Evolutionary conservation across 78 protist genomes (phyloP), one percentile per base, ranked within the genome.

Genomic region (Chrysochromulina parva): DNA sequence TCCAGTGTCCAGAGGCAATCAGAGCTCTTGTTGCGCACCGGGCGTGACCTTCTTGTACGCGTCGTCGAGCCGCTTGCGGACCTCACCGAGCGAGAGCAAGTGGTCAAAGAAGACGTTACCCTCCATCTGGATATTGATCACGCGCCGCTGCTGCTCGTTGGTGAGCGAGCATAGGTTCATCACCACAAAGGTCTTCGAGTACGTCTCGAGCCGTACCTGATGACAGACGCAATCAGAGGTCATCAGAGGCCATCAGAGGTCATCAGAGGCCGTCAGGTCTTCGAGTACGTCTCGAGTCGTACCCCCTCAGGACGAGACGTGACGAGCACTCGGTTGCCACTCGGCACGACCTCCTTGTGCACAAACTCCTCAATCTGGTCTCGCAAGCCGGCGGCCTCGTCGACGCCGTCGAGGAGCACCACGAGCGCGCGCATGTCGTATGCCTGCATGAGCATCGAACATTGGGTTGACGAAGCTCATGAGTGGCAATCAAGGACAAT

Each of bases 371-470:
- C 47, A 28, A 67, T 11, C 76, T 2, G 14, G 50, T 17, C 13
- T 28, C 76, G 76, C 28, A 26, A 48, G 48, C 14, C 76, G 22
- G 76, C 76, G 22, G 76, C 76, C 76, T 67, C 76, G 48, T 67
- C 76, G 76, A 67, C 48, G 76, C 76, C 76, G 48, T 67, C 76
- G 76, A 67, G 14, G 50, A 67, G 76, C 76, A n/a, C 22, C 47
- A 67, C 48, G 48, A n/a, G 50, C 76, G 76, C 76, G 76, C 76
- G 76, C 76, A 67, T 3, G 48, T 17, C 76, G 48, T n/a, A 3
- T 52, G 48, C 48, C 28, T 10, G 14, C 28, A 3, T 6, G 28
- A 65, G 71, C 71, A 65, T 65, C 28, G 14, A n/a, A n/a, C n/a
- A n/a, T n/a, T n/a, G n/a, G n/a, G n/a, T n/a, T n/a, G n/a, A n/a